phyloP scores from a whole-genome alignment of 352 stramenopile species.

The Globisporangium polare region DNA sequence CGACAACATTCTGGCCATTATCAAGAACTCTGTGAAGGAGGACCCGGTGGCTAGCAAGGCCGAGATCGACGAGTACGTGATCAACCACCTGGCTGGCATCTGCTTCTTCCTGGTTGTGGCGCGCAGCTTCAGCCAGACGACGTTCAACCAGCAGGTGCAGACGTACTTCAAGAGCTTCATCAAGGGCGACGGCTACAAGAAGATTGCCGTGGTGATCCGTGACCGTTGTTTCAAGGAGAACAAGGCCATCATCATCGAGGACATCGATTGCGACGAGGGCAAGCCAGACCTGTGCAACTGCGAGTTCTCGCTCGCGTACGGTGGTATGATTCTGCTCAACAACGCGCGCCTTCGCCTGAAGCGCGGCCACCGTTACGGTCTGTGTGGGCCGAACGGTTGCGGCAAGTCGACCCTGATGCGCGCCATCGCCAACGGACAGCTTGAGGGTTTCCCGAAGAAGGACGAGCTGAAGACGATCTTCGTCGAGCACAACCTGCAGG shows the following conservation, averaged over 20 bases:
- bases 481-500: conserved; percentile 97
- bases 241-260: conserved; percentile 91
- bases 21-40: conserved; percentile 75
- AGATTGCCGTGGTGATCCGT: conserved; percentile 66
- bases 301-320: conserved; percentile 97
- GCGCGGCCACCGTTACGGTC: conserved; percentile 91
- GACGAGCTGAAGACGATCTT: conserved; percentile 95
- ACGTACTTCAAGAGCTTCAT: conserved; percentile 89
- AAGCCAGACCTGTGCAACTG: conserved; percentile 98
- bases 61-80: conserved; percentile 84
- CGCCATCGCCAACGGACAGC: conserved; percentile 93
- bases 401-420: conserved; percentile 97
- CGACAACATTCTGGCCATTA: conserved; percentile 67
- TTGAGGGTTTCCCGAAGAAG: conserved; percentile 95
- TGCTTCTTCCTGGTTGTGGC: conserved; percentile 86
- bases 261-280: conserved; percentile 96
- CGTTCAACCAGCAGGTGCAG: conserved; percentile 91
- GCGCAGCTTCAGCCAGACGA: conserved; percentile 92
- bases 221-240: conserved; percentile 89
- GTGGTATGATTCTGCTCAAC: conserved; percentile 91
- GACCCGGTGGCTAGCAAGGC: conserved; percentile 82
- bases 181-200: conserved; percentile 54
- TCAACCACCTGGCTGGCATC: conserved; percentile 88
- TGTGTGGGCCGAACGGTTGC: conserved; percentile 91
- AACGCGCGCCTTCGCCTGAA: conserved; percentile 90